A percentile compares a stretch with the other conserved stretches of the same genome.
phyloP scores from a whole-genome alignment of 306 rosid genomes.

The Begonia peltatifolia region DNA sequence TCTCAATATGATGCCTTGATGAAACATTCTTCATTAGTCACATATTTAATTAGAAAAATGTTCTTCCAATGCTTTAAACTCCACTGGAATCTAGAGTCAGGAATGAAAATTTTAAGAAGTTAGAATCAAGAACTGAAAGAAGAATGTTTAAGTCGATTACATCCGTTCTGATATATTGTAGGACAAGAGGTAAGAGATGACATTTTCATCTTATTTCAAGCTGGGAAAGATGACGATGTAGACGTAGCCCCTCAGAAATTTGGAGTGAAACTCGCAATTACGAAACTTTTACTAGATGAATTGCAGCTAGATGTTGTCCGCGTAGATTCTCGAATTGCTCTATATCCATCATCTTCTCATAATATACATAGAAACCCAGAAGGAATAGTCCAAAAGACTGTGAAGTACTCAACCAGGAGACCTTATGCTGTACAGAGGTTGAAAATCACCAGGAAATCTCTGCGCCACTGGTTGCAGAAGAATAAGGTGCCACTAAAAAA shows the following conservation, averaged over 20 bases:
- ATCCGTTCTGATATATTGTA: constrained; percentile 6
- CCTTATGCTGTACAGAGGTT: constrained; percentile 63
- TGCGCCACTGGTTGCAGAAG: constrained; percentile 52
- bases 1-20: not conserved
- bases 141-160: too few species aligned
- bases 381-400: constrained; percentile 12
- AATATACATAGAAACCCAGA: constrained; percentile 18
- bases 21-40: too few species aligned
- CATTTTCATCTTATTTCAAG: constrained; percentile 64
- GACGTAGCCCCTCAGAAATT: constrained; percentile 19
- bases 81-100: too few species aligned
- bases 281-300: constrained; percentile 57
- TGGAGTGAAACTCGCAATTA: constrained; percentile 51
- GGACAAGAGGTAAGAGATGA: constrained; percentile 62
- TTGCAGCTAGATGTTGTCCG: constrained; percentile 60
- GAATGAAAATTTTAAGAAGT: too few species aligned
- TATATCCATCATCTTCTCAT: constrained; percentile 12
- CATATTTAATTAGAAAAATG: too few species aligned
- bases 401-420: constrained; percentile 41
- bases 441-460: constrained; percentile 56
- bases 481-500: constrained; percentile 6
- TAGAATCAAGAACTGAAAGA: too few species aligned
- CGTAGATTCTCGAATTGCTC: constrained; percentile 30
- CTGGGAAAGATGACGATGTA: constrained; percentile 26
- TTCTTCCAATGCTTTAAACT: too few species aligned